These are phyloP conservation scores for Kentomonas sorsogonicus DNA, from an alignment of 208 protist species.

Conservation along the genomic window DNA sequence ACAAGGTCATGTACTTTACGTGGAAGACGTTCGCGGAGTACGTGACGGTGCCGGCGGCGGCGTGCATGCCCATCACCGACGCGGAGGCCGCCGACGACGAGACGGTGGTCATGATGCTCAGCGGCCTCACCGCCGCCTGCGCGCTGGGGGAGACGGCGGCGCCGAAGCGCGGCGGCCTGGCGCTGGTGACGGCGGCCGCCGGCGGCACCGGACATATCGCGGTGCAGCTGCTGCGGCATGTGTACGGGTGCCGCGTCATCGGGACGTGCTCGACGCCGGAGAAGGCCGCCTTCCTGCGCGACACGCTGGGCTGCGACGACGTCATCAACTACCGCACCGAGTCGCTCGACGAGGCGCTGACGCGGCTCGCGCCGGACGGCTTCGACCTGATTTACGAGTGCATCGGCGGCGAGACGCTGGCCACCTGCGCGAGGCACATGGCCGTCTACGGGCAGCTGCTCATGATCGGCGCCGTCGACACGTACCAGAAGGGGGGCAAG, in stretches of 20 bases:
- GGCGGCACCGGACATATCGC: conserved; percentile 85
- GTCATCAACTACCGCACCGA: conserved; percentile 84
- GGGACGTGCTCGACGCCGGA: conserved; percentile 70
- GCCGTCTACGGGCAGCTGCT: conserved; percentile 59
- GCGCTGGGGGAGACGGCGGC: conserved; percentile 20
- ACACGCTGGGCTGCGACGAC: conserved; percentile 69
- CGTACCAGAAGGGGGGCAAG: conserved; percentile 37
- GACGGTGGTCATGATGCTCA: conserved; percentile 33
- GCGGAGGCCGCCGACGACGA: conserved; percentile 24
- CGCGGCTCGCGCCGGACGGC: conserved; percentile 53
- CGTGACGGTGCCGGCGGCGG: conserved; percentile 6
- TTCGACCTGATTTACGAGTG: conserved; percentile 84
- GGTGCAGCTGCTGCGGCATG: conserved; percentile 84
- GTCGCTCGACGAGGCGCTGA: conserved; percentile 34
- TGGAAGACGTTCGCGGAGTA: conserved; percentile 14
- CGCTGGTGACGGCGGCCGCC: conserved; percentile 78
- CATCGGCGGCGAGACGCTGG: conserved; percentile 74
- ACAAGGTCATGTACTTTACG: neutral
- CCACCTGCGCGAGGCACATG: conserved; percentile 60
- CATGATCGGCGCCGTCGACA: conserved; percentile 71
- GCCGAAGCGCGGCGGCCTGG: conserved; percentile 32
- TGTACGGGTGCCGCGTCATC: conserved; percentile 79
- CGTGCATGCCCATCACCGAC: conserved; percentile 18
- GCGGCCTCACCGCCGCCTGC: conserved; percentile 61
- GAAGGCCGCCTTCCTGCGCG: conserved; percentile 69